phyloP scores from a whole-genome alignment of 176 grass and related monocot genomes.

The Aegilops tauschii region DNA sequence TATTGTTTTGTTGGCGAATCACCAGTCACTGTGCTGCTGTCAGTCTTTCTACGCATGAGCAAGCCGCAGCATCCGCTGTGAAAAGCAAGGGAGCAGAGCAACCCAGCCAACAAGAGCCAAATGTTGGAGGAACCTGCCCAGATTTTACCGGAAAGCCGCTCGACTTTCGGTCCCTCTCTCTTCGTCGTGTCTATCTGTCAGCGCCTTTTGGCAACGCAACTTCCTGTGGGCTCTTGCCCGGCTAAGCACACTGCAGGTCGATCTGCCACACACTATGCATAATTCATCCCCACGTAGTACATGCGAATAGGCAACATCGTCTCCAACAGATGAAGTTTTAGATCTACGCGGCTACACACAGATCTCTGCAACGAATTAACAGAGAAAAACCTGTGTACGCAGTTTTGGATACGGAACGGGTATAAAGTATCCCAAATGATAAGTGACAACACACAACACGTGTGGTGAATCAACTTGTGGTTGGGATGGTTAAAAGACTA shows the following conservation, averaged over 20 bases:
- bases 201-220: not conserved
- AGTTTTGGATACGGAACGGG: not conserved
- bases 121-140: constrained; percentile 12
- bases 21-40: not conserved
- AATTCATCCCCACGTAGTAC: not conserved
- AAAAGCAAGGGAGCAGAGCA: not conserved
- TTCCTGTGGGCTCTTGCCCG: not conserved
- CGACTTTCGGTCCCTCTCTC: not conserved
- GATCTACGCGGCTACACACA: not conserved
- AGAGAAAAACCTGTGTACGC: not conserved
- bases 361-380: not conserved
- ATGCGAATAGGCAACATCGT: not conserved
- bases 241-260: not conserved
- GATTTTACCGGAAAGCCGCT: not conserved
- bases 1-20: not conserved
- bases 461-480: too few relatives aligned
- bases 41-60: not conserved
- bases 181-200: not conserved
- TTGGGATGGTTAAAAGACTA: too few relatives aligned
- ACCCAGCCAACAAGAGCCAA: not conserved
- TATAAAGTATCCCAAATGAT: too few relatives aligned
- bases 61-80: not conserved
- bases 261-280: not conserved
- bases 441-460: too few relatives aligned
- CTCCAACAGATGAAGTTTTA: not conserved